phyloP scores from a whole-genome alignment of 169 alveolate genomes.

The Cystoisospora suis region DNA sequence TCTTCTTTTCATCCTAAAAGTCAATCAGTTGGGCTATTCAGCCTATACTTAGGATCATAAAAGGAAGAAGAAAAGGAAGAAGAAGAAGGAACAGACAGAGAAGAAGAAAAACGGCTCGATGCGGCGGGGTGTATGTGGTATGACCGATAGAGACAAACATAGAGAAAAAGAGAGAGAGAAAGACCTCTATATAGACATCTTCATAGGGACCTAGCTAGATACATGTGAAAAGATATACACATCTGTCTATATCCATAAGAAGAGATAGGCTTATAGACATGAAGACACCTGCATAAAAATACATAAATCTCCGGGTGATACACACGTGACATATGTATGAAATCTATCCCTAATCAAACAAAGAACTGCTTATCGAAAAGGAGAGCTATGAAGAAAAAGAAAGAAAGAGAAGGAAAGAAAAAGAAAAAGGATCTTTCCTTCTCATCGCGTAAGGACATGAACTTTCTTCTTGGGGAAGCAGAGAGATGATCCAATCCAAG shows the following conservation, averaged over 20 bases:
- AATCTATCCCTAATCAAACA: too few species aligned
- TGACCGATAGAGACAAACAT: neutral
- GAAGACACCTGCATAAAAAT: neutral
- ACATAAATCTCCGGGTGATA: neutral
- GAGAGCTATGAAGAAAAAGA: neutral
- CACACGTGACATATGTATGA: too few species aligned
- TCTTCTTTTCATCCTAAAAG: too few species aligned
- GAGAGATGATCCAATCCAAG: neutral
- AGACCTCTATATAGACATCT: neutral
- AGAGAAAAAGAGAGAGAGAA: neutral
- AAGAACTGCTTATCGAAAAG: neutral
- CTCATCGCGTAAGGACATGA: too few species aligned
- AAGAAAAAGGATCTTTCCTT: too few species aligned
- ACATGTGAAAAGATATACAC: neutral
- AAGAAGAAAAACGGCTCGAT: neutral
- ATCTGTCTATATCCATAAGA: neutral
- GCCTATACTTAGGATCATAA: neutral
- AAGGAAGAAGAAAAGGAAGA: neutral
- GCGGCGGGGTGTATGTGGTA: neutral
- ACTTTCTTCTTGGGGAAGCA: too few species aligned
- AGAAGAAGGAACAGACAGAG: neutral
- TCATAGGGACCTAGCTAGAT: neutral
- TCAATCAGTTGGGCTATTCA: neutral
- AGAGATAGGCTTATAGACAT: neutral
- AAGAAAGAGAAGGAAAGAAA: neutral